Percentiles rank a stretch among this genome's conserved stretches.
phyloP scores from a whole-genome alignment of 2,329 filamentous ascomycete species.

The Phyllosticta citribraziliensis region DNA sequence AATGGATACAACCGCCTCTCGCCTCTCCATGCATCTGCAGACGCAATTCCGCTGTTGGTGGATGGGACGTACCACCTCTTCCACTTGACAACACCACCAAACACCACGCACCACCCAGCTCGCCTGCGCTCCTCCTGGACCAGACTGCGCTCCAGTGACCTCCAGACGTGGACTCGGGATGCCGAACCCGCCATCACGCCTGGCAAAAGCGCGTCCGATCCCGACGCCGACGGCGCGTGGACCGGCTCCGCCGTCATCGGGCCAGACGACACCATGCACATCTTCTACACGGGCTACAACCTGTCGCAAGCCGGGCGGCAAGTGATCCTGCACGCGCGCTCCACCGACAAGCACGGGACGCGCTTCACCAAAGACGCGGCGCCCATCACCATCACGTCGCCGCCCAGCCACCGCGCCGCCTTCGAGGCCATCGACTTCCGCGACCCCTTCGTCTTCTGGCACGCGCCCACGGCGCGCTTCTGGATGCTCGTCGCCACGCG shows the following conservation, averaged over 20 bases:
- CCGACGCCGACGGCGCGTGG: constrained; percentile 27
- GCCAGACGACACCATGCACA: constrained; percentile 24
- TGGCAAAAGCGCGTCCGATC: constrained; percentile 12
- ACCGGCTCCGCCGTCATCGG: constrained; percentile 26
- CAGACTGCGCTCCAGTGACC: constrained; percentile 21
- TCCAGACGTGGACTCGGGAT: constrained; percentile 24
- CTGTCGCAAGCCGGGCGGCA: constrained; percentile 22
- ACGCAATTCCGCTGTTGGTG: constrained; percentile 29
- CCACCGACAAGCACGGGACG: constrained; percentile 19
- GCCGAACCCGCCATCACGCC: constrained; percentile 17
- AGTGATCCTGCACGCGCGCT: constrained; percentile 22
- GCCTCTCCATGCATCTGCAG: constrained; percentile 22
- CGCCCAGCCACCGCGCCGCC: constrained; percentile 13
- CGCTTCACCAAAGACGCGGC: constrained; percentile 17
- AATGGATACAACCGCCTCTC: constrained; percentile 18
- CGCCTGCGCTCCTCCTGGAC: constrained; percentile 25
- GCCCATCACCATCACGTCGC: constrained; percentile 17
- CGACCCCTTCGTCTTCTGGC: constrained; percentile 28
- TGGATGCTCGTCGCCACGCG: constrained; percentile 32
- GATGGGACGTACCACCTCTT: constrained; percentile 30
- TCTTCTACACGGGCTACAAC: constrained; percentile 31
- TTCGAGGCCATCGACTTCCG: constrained; percentile 30
- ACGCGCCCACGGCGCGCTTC: constrained; percentile 20
- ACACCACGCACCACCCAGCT: constrained; percentile 25
- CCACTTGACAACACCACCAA: constrained; percentile 19